Base-by-base conservation (phyloP, 1,139 yeast genomes). In the Hemisphaericaspora xylanilytica region DNA sequence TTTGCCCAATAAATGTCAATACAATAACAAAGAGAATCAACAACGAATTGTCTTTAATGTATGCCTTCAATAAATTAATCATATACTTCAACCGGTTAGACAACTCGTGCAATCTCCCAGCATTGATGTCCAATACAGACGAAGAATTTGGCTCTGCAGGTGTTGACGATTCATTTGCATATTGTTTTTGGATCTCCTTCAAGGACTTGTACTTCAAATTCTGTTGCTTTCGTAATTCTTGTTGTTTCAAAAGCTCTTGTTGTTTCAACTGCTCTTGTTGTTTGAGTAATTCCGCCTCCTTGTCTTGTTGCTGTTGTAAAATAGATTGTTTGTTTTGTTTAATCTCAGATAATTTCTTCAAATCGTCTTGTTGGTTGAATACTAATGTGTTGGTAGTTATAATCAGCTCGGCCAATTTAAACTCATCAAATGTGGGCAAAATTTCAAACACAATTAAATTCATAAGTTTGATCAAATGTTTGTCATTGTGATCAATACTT, bases 391-490 rank as follows among this genome's bases (percentile, higher is more conserved):
- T 59, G 24, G 52, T 53, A 12, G 51, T 47, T 10, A 67, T 52
- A 11, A 69, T 51, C 25, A 40, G 42, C 28, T 43, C 51, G 1
- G 75, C 67, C 32, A 63, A 61, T 2, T 53, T 54, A 37, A 53
- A 60, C 28, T 54, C 46, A 25, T 59, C 58, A 27, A 53, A 46
- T 4, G 57, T 57, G 1, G 73, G 71, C 32, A 68, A 56, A 2
- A 69, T 59, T 44, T 68, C 67, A 47, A 62, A 65, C 7, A 65
- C 60, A 38, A 60, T 62, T 43, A 69, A 56, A 32, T 69, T 67
- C 9, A 61, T 43, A 35, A 68, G 50, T 34, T 61, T 58, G 20
- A 43, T 48, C 28, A 52, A 40, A 38, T 53, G 58, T 28, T 45
- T 51, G 34, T 59, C 64, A 2, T 47, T 5, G 8, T 20, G 5